phyloP scores from a whole-genome alignment of 805 yeast genomes.

The Blastobotrys peoriensis region DNA sequence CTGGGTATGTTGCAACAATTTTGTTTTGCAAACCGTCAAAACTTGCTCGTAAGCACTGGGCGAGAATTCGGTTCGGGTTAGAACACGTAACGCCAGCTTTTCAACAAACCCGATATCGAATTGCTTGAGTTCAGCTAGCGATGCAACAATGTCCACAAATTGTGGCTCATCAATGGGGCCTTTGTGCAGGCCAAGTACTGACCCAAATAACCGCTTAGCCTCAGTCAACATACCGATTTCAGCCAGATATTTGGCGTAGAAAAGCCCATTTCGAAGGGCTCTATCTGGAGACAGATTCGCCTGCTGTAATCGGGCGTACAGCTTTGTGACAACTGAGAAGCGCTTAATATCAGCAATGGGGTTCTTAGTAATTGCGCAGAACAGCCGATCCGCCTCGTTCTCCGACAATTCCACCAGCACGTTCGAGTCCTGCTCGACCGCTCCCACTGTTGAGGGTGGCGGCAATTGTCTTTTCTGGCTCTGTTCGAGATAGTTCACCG shows the following conservation, averaged over 20 bases:
- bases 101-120: no score
- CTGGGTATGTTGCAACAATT: not conserved
- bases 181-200: no score
- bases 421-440: no score
- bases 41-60: not conserved
- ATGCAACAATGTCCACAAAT: no score
- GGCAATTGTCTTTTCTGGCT: no score
- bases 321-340: constrained; percentile 12
- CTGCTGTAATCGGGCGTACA: constrained; percentile 20
- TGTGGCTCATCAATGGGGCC: no score
- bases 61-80: not conserved
- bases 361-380: constrained; percentile 12
- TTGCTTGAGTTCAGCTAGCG: no score
- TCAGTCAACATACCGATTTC: constrained; percentile 16
- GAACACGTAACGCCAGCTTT: no score
- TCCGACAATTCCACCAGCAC: not conserved
- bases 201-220: constrained; percentile 17
- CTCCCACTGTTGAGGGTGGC: no score
- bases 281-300: no score
- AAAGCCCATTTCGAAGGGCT: constrained; percentile 21
- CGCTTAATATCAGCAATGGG: constrained; percentile 10
- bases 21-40: not conserved
- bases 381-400: constrained; percentile 12
- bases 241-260: constrained; percentile 20
- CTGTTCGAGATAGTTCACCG: not conserved